A percentile compares a stretch with the other conserved stretches of the same genome.
Evolutionary conservation across 176 grass and related monocot species (phyloP).

Genomic region (Lolium multiflorum): DNA sequence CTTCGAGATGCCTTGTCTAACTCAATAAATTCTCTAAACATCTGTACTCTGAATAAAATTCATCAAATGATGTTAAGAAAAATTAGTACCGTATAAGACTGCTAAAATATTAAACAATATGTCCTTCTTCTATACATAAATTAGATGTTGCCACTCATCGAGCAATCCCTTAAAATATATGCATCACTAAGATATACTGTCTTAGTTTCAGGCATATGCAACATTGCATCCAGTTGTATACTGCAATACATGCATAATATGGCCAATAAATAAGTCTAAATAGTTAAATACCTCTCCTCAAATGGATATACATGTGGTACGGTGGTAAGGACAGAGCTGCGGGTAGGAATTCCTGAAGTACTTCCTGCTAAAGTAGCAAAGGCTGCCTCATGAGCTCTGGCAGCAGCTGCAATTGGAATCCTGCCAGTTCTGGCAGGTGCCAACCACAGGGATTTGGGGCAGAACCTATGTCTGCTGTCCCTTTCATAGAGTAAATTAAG

Average conservation of each 20-base stretch:
- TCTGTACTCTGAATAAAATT: constrained; percentile 74
- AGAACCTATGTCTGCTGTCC: constrained; percentile 89
- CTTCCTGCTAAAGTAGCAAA: constrained; percentile 57
- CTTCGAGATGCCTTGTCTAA: constrained; percentile 76
- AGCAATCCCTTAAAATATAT: constrained; percentile 10
- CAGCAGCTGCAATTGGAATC: constrained; percentile 81
- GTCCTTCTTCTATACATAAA: constrained; percentile 21
- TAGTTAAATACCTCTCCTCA: constrained; percentile 77
- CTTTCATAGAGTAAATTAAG: constrained; percentile 97
- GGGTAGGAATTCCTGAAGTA: constrained; percentile 53
- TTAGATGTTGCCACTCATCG: constrained; percentile 11
- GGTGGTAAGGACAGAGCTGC: constrained; percentile 76
- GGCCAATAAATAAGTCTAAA: constrained; percentile 3
- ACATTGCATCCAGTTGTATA: constrained; percentile 17
- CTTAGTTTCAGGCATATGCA: constrained; percentile 22
- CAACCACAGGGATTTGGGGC: constrained; percentile 82
- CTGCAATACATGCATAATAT: constrained; percentile 12
- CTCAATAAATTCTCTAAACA: constrained; percentile 97
- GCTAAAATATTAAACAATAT: constrained; percentile 17
- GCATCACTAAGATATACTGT: neutral
- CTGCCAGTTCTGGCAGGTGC: constrained; percentile 80
- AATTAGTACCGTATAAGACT: constrained; percentile 33
- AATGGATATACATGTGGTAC: constrained; percentile 97
- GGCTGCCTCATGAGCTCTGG: constrained; percentile 80
- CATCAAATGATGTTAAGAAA: constrained; percentile 40